Percentiles rank a stretch among this genome's conserved stretches.
These are phyloP conservation scores for Limonomyces culmigenus DNA, from an alignment of 1,284 basidiomycete species.

Conservation along the genomic window DNA sequence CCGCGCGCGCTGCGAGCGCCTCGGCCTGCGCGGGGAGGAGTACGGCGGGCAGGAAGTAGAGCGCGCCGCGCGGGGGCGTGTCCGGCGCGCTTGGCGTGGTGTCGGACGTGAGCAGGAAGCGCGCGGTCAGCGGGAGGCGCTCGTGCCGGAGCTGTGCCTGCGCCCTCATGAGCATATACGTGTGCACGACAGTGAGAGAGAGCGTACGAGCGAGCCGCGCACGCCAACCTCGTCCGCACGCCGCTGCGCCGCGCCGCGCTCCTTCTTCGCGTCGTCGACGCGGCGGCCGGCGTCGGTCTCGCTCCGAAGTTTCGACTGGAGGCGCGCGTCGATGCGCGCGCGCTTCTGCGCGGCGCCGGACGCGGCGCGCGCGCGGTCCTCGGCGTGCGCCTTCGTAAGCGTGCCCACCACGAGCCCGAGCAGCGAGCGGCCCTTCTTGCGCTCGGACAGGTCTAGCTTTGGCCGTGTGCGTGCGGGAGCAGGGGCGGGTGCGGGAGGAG, in stretches of 20 bases:
- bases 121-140: slow-evolving; percentile 51
- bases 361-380: slow-evolving; percentile 61
- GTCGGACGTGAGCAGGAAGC: slow-evolving; percentile 64
- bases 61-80: slow-evolving; percentile 60
- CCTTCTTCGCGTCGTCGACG: slow-evolving; percentile 68
- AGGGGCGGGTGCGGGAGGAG: no score
- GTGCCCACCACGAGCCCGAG: slow-evolving; percentile 67
- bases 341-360: slow-evolving; percentile 72
- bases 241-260: slow-evolving; percentile 52
- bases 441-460: slow-evolving; percentile 51
- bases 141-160: slow-evolving; percentile 50
- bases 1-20: slow-evolving; percentile 28
- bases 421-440: slow-evolving; percentile 71
- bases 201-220: slow-evolving; percentile 56
- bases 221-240: slow-evolving; percentile 67
- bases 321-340: slow-evolving; percentile 59
- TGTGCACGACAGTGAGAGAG: slow-evolving; percentile 28
- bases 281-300: slow-evolving; percentile 69
- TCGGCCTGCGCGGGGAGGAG: slow-evolving; percentile 43
- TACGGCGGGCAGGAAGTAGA: slow-evolving; percentile 54
- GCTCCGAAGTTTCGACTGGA: slow-evolving; percentile 64
- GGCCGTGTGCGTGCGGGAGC: slow-evolving; percentile 32
- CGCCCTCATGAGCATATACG: no score
- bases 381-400: slow-evolving; percentile 66
- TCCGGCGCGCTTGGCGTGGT: slow-evolving; percentile 33